Percentiles rank a stretch among this genome's conserved stretches.
Evolutionary conservation across 1,284 basidiomycete species (phyloP).

Genomic region (Moniliella sp.): DNA sequence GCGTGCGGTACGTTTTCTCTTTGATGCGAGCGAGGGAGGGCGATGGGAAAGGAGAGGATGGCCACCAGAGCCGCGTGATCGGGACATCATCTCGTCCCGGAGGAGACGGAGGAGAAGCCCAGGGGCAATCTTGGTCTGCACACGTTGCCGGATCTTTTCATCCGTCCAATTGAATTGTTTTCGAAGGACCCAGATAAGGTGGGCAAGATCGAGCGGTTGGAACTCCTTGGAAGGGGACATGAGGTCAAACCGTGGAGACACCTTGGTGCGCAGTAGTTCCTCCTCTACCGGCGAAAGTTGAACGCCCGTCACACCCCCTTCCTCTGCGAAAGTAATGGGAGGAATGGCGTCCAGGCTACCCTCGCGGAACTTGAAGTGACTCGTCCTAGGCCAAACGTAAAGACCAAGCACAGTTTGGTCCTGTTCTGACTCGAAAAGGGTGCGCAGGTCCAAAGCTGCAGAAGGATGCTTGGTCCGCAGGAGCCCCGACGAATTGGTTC

Average conservation of each 20-base stretch:
- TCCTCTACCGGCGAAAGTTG: neutral
- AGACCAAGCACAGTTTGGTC: neutral
- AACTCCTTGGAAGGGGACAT: neutral
- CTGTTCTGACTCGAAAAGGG: neutral
- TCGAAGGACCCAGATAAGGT: neutral
- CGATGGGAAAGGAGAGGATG: no score
- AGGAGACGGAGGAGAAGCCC: neutral
- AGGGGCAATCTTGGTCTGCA: neutral
- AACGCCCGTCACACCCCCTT: neutral
- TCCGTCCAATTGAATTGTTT: neutral
- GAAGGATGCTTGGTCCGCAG: neutral
- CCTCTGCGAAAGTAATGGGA: no score
- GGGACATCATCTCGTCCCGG: no score
- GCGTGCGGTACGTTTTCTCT: no score
- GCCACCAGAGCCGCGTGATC: no score
- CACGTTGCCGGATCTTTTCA: neutral
- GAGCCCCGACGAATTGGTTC: neutral
- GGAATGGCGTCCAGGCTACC: no score
- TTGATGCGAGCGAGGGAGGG: no score
- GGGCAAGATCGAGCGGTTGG: neutral
- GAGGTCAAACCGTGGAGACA: no score
- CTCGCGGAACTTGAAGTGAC: neutral
- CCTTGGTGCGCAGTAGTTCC: no score
- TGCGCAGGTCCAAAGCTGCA: neutral
- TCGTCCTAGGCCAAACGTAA: neutral